phyloP scores from a whole-genome alignment of 1,284 basidiomycete genomes.

The Cryptococcus depauperatus region DNA sequence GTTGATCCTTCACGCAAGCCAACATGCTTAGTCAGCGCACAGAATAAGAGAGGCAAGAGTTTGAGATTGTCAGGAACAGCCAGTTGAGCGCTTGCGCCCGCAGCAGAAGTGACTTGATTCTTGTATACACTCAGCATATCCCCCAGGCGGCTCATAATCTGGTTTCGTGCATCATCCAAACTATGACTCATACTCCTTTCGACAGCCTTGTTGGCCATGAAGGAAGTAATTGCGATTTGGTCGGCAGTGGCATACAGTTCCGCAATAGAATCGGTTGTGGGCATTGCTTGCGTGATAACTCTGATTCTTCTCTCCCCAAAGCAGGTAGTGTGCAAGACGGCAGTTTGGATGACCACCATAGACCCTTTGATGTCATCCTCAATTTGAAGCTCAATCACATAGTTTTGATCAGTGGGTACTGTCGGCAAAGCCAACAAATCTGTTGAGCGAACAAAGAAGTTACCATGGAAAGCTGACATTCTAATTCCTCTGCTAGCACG shows the following conservation, averaged over 20 bases:
- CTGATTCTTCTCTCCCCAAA: constrained; percentile 93
- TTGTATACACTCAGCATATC: constrained; percentile 91
- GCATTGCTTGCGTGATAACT: constrained; percentile 85
- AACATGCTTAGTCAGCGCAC: constrained; percentile 90
- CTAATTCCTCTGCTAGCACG: constrained; percentile 89
- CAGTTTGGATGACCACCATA: constrained; percentile 93
- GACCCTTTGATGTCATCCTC: constrained; percentile 90
- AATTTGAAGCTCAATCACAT: constrained; percentile 93
- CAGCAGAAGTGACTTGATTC: constrained; percentile 85
- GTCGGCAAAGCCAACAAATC: constrained; percentile 94
- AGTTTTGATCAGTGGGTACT: constrained; percentile 93
- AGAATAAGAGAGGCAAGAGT: constrained; percentile 80
- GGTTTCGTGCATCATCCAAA: constrained; percentile 87
- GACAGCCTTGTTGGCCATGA: constrained; percentile 93
- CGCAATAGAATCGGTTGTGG: constrained; percentile 84
- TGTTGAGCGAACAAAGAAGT: constrained; percentile 98
- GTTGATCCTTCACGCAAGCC: constrained; percentile 90
- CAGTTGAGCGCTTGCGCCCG: constrained; percentile 85
- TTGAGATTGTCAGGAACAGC: constrained; percentile 87
- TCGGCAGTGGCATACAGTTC: constrained; percentile 94
- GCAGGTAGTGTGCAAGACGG: constrained; percentile 91
- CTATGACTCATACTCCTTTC: constrained; percentile 76
- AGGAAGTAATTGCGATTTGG: constrained; percentile 81
- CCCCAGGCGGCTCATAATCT: constrained; percentile 80
- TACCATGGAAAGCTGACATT: constrained; percentile 97